Percentiles rank a stretch among this genome's conserved stretches.
Conservation (phyloP, 1,284 basidiomycete species). For the Volvariella volvacea region DNA sequence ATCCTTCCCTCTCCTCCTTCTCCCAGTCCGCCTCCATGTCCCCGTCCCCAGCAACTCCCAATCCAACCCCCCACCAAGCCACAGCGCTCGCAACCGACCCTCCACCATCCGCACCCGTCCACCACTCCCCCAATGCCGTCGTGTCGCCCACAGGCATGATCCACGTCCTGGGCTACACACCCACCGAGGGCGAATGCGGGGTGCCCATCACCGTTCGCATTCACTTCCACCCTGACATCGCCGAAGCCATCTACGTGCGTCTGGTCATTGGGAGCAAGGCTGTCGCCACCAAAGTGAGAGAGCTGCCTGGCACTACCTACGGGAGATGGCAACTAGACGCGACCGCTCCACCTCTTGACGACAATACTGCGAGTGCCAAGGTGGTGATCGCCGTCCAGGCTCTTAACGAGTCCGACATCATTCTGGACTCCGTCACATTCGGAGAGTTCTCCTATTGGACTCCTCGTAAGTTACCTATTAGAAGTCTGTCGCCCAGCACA, state of each 20-base stretch:
- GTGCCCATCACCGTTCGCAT: slow-evolving; percentile 55
- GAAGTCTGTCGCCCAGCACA: not conserved
- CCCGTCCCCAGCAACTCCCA: too few relatives aligned
- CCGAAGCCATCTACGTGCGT: slow-evolving; percentile 50
- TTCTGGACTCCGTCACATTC: slow-evolving; percentile 61
- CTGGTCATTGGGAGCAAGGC: slow-evolving; percentile 60
- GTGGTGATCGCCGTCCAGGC: slow-evolving; percentile 59
- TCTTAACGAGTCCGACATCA: slow-evolving; percentile 40
- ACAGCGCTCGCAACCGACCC: slow-evolving; percentile 9
- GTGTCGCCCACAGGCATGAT: slow-evolving; percentile 46
- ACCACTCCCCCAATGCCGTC: slow-evolving; percentile 18
- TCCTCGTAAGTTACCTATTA: slow-evolving; percentile 29
- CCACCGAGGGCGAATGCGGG: slow-evolving; percentile 52
- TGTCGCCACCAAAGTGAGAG: slow-evolving; percentile 51
- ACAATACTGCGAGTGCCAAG: slow-evolving; percentile 27
- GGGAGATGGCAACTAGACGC: slow-evolving; percentile 59
- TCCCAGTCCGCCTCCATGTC: too few relatives aligned
- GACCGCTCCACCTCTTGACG: slow-evolving; percentile 39
- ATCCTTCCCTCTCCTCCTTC: too few relatives aligned
- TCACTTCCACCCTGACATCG: slow-evolving; percentile 43
- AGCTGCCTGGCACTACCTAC: slow-evolving; percentile 32
- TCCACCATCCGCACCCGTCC: slow-evolving; percentile 12
- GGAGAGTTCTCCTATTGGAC: slow-evolving; percentile 66
- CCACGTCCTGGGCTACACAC: slow-evolving; percentile 53
- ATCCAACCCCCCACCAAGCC: slow-evolving; percentile 4